These are phyloP conservation scores for Yamadazyma triangularis DNA, from an alignment of 1,139 yeast genomes.

Conservation along the genomic window DNA sequence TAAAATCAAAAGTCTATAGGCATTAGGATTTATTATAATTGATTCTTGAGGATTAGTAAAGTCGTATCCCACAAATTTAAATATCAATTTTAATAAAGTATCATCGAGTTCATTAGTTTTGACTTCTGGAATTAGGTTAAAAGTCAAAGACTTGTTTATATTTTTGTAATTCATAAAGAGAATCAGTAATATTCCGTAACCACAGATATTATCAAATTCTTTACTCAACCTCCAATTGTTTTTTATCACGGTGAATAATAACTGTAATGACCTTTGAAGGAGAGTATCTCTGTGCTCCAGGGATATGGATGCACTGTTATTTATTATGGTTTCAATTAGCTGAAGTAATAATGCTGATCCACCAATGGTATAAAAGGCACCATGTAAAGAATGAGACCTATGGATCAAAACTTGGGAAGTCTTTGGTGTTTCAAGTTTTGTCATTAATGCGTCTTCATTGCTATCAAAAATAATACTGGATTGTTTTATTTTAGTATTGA, in stretches of 20 bases:
- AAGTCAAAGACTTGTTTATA: slow-evolving; percentile 16
- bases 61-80: slow-evolving; percentile 24
- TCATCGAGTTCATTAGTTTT: slow-evolving; percentile 3
- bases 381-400: slow-evolving; percentile 24
- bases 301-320: slow-evolving; percentile 10
- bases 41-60: slow-evolving; percentile 22
- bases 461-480: slow-evolving; percentile 30
- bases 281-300: slow-evolving; percentile 15
- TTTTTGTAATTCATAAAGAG: slow-evolving; percentile 25
- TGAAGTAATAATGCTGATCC: slow-evolving; percentile 31
- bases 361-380: slow-evolving; percentile 31
- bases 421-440: slow-evolving; percentile 13
- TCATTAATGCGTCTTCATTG: slow-evolving; percentile 16
- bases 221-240: slow-evolving; percentile 36
- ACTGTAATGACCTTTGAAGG: slow-evolving; percentile 18
- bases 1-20: slow-evolving; percentile 27
- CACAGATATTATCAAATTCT: slow-evolving; percentile 42
- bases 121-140: slow-evolving; percentile 6
- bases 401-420: slow-evolving; percentile 17
- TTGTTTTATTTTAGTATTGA: slow-evolving; percentile 16
- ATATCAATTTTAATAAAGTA: slow-evolving; percentile 18
- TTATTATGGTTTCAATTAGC: slow-evolving; percentile 22
- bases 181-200: slow-evolving; percentile 34
- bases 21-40: slow-evolving; percentile 24
- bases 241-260: slow-evolving; percentile 25